phyloP scores from a whole-genome alignment of 2,329 filamentous ascomycete species.

The Fusarium napiforme region DNA sequence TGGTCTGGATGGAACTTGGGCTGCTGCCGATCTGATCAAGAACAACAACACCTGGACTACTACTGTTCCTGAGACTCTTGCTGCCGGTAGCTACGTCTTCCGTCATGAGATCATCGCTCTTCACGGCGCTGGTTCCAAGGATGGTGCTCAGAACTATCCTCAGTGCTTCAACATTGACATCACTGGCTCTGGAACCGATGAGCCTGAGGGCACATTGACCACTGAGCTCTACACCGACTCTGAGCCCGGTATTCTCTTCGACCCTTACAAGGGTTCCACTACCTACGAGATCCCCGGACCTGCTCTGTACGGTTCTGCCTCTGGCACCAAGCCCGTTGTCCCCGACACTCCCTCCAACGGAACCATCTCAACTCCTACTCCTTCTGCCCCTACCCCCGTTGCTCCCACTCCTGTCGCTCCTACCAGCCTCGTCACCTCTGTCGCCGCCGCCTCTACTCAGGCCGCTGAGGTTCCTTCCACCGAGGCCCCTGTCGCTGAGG shows the following conservation, averaged over 20 bases:
- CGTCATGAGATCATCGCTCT: slow-evolving; percentile 65
- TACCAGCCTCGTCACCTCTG: background rate
- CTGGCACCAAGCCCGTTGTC: slow-evolving; percentile 14
- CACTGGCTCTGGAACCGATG: slow-evolving; percentile 53
- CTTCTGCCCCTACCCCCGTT: background rate
- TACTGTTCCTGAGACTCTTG: slow-evolving; percentile 51
- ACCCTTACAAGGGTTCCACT: slow-evolving; percentile 43
- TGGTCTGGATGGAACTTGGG: slow-evolving; percentile 55
- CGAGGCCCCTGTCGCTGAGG: background rate
- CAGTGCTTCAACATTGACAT: slow-evolving; percentile 49
- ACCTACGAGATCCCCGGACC: slow-evolving; percentile 47
- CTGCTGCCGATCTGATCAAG: slow-evolving; percentile 55
- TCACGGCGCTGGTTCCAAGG: slow-evolving; percentile 50
- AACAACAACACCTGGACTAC: slow-evolving; percentile 52
- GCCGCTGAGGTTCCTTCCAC: background rate
- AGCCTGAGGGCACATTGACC: slow-evolving; percentile 48
- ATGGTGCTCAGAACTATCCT: slow-evolving; percentile 37
- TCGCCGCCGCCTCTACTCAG: background rate
- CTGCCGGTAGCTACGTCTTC: slow-evolving; percentile 58
- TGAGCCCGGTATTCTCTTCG: slow-evolving; percentile 49
- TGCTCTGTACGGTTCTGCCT: slow-evolving; percentile 41
- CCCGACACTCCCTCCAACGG: slow-evolving; percentile 13
- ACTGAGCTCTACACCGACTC: slow-evolving; percentile 46
- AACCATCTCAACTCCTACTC: slow-evolving; percentile 15
- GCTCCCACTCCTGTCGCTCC: slow-evolving; percentile 10